These are phyloP conservation scores for Sporopachydermia lactativora DNA, from an alignment of 805 yeast species.

Conservation along the genomic window DNA sequence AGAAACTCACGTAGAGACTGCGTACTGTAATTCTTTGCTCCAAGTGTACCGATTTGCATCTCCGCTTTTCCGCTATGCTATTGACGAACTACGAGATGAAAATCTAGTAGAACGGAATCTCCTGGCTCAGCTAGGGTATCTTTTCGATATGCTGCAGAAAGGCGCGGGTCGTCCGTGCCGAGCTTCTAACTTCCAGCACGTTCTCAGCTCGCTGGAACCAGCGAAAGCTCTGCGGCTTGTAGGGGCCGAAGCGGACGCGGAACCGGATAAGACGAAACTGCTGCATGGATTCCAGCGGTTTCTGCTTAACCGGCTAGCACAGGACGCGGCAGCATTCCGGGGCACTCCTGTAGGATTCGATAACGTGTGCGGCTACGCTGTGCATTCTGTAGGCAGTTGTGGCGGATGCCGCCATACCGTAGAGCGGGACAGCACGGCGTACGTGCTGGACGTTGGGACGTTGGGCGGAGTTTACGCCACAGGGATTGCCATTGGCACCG, in stretches of 20 bases:
- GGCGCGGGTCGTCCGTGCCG: constrained; percentile 70
- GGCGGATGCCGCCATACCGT: not conserved
- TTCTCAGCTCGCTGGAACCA: constrained; percentile 32
- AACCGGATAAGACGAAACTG: constrained; percentile 13
- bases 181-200: constrained; percentile 61
- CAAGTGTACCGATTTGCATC: constrained; percentile 75
- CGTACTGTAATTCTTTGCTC: constrained; percentile 62
- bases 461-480: not conserved
- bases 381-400: not conserved
- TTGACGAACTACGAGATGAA: constrained; percentile 40
- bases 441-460: constrained; percentile 13
- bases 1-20: constrained; percentile 75
- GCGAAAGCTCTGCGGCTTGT: constrained; percentile 40
- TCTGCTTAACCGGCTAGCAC: constrained; percentile 34
- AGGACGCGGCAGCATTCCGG: constrained; percentile 28
- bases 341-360: constrained; percentile 13
- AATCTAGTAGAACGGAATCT: constrained; percentile 31
- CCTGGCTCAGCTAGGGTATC: constrained; percentile 71
- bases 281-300: constrained; percentile 45
- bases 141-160: constrained; percentile 82
- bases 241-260: constrained; percentile 24
- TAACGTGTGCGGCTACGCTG: not conserved
- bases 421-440: constrained; percentile 8
- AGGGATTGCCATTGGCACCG: not conserved
- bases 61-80: constrained; percentile 49